Evolutionary conservation across 257 asterid genomes (phyloP).

Genomic region (Jasminum sambac): DNA sequence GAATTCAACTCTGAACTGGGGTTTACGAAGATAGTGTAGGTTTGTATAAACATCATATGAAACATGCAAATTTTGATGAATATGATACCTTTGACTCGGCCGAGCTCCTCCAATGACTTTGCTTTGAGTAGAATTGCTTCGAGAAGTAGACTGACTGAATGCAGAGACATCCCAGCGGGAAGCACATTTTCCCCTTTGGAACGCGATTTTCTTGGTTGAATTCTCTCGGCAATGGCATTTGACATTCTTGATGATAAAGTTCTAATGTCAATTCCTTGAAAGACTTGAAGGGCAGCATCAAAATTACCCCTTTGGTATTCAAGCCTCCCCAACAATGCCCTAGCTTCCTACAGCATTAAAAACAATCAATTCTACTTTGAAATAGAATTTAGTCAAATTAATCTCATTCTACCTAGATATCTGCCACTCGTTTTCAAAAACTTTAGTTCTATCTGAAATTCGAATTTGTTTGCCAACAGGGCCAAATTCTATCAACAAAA

Average conservation of each 20-base stretch:
- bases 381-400: too few relatives aligned
- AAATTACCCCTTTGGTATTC: slow-evolving; percentile 90
- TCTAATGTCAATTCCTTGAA: slow-evolving; percentile 83
- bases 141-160: slow-evolving; percentile 82
- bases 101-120: slow-evolving; percentile 69
- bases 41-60: not conserved
- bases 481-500: not conserved
- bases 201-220: slow-evolving; percentile 53
- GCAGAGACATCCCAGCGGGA: slow-evolving; percentile 72
- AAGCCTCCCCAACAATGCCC: slow-evolving; percentile 91
- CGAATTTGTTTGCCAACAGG: too few relatives aligned
- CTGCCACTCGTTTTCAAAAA: too few relatives aligned
- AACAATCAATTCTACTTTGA: not conserved
- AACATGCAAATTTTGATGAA: not conserved
- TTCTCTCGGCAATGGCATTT: slow-evolving; percentile 60
- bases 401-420: too few relatives aligned
- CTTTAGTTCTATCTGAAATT: too few relatives aligned
- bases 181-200: slow-evolving; percentile 40
- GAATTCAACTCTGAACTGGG: not conserved
- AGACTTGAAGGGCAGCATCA: slow-evolving; percentile 95
- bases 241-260: slow-evolving; percentile 71
- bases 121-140: slow-evolving; percentile 84
- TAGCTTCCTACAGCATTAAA: slow-evolving; percentile 67
- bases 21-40: not conserved
- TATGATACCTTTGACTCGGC: slow-evolving; percentile 67